phyloP scores from a whole-genome alignment of 2,329 filamentous ascomycete species.

The Daldinia eschscholtzii region DNA sequence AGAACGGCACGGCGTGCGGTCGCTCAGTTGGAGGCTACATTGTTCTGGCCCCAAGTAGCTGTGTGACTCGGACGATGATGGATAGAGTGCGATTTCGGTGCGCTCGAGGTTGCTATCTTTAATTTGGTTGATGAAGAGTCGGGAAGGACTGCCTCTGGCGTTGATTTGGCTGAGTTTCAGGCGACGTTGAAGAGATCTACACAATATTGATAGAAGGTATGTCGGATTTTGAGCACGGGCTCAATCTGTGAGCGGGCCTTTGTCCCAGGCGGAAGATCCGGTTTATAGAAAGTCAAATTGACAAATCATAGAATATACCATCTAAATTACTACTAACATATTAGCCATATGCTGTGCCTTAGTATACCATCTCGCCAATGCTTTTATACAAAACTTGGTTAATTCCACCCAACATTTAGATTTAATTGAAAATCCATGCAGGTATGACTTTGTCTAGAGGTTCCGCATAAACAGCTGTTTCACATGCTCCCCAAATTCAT shows the following conservation, averaged over 20 bases:
- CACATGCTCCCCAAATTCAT: neutral
- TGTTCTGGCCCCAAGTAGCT: too few species aligned
- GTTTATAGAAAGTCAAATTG: neutral
- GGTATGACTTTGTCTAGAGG: neutral
- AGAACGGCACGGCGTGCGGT: slow-evolving; percentile 24
- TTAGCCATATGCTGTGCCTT: too few species aligned
- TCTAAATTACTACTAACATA: too few species aligned
- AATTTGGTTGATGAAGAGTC: slow-evolving; percentile 3
- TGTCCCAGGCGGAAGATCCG: neutral
- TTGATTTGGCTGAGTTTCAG: slow-evolving; percentile 26
- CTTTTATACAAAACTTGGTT: neutral
- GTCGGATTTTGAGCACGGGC: neutral
- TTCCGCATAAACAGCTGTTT: neutral
- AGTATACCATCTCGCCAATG: too few species aligned
- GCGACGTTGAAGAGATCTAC: slow-evolving; percentile 12
- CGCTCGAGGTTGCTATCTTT: slow-evolving; percentile 31
- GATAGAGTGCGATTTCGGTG: slow-evolving; percentile 29
- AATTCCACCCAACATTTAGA: neutral
- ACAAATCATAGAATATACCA: too few species aligned
- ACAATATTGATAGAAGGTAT: neutral
- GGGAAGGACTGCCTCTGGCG: slow-evolving; percentile 11
- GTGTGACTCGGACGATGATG: slow-evolving; percentile 23
- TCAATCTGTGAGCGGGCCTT: neutral
- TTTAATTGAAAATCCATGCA: neutral
- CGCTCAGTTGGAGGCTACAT: slow-evolving; percentile 21